Conservation (phyloP, 2,329 filamentous ascomycete genomes). For the Cladosporium sp. region DNA sequence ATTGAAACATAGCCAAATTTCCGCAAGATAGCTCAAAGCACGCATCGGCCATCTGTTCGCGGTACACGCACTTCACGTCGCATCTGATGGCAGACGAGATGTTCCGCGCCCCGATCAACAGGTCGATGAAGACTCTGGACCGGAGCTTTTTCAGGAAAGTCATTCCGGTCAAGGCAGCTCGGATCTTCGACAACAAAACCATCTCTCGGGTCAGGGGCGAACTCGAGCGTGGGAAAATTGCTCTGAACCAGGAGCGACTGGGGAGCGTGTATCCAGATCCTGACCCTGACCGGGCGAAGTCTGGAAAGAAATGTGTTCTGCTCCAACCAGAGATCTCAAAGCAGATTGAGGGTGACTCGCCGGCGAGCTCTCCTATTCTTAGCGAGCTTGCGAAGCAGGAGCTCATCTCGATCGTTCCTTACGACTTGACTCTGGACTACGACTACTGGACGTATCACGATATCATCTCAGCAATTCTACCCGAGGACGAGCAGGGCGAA, state of each 20-base stretch:
- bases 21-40: constrained; percentile 15
- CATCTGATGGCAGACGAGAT: constrained; percentile 36
- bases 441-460: constrained; percentile 82
- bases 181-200: constrained; percentile 66
- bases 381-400: constrained; percentile 61
- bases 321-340: constrained; percentile 38
- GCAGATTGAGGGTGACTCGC: constrained; percentile 26
- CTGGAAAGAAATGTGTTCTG: constrained; percentile 41
- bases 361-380: constrained; percentile 50
- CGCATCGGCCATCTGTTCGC: neutral
- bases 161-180: constrained; percentile 70
- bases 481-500: constrained; percentile 71
- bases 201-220: constrained; percentile 65
- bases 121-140: constrained; percentile 74
- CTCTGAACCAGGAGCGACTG: constrained; percentile 59
- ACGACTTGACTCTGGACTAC: constrained; percentile 71
- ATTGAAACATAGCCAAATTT: constrained; percentile 8
- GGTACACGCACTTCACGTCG: neutral
- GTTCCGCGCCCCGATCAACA: constrained; percentile 76
- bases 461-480: constrained; percentile 74
- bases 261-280: constrained; percentile 59
- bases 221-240: constrained; percentile 59
- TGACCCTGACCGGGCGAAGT: constrained; percentile 44
- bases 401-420: constrained; percentile 67
- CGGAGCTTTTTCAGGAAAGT: constrained; percentile 74